A percentile compares a stretch with the other conserved stretches of the same genome.
phyloP scores from a whole-genome alignment of 2,329 filamentous ascomycete species.

The Fusarium nisikadoi region DNA sequence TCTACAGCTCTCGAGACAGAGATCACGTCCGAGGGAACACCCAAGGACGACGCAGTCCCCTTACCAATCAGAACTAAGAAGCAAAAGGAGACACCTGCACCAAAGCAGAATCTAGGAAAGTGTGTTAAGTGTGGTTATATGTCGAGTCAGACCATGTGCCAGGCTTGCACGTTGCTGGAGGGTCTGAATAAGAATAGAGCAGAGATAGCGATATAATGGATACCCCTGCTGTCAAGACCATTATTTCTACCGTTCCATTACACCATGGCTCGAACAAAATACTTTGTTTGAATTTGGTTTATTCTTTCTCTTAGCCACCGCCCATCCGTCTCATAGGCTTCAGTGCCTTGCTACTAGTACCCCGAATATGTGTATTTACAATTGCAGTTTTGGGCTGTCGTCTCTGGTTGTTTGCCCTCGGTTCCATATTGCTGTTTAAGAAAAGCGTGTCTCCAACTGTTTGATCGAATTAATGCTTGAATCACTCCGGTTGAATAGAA shows the following conservation, averaged over 20 bases:
- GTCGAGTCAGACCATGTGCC: constrained; percentile 92
- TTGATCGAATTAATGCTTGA: neutral
- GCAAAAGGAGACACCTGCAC: constrained; percentile 44
- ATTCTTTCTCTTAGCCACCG: constrained; percentile 26
- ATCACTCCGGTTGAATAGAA: neutral
- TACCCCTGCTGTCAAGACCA: constrained; percentile 7
- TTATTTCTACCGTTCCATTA: neutral
- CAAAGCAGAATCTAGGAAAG: constrained; percentile 80
- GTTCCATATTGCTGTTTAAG: constrained; percentile 47
- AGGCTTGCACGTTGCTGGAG: constrained; percentile 91
- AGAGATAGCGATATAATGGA: constrained; percentile 63
- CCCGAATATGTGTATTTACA: constrained; percentile 38
- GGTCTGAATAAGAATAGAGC: constrained; percentile 84
- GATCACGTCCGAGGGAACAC: constrained; percentile 42
- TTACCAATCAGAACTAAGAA: constrained; percentile 49
- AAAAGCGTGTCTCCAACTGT: constrained; percentile 65
- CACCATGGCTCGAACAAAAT: neutral
- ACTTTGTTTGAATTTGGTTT: constrained; percentile 12
- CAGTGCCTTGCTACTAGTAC: constrained; percentile 3
- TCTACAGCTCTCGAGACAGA: constrained; percentile 47
- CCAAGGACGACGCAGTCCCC: constrained; percentile 46
- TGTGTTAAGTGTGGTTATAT: constrained; percentile 94
- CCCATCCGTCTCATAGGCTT: constrained; percentile 2
- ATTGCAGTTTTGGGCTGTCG: constrained; percentile 19
- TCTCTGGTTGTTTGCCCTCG: constrained; percentile 16